Evolutionary conservation across 169 alveolate genomes (phyloP).

Genomic region (Cyclospora cayetanensis): DNA sequence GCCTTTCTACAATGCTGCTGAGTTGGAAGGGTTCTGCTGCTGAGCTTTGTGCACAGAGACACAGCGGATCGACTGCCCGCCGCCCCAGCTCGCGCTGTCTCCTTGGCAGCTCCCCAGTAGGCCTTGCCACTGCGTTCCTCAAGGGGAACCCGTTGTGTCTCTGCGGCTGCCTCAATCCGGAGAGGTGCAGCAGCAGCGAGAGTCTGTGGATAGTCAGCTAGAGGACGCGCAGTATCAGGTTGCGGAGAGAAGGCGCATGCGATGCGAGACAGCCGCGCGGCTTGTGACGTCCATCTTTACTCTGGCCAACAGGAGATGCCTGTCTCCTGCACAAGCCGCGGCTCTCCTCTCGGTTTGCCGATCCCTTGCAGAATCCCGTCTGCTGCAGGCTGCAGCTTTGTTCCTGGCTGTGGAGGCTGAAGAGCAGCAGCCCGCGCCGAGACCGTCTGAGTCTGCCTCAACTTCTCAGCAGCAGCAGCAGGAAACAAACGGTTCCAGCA

Average conservation of each 20-base stretch:
- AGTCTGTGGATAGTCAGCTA: not conserved
- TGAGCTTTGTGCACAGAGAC: not conserved
- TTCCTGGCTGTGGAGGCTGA: not conserved
- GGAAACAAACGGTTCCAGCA: not conserved
- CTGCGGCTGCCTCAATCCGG: not conserved
- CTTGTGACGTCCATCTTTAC: not conserved
- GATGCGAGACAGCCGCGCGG: conserved; percentile 21
- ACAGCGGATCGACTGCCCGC: conserved; percentile 7
- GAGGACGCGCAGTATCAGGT: not conserved
- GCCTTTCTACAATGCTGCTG: no score
- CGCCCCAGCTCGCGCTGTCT: not conserved
- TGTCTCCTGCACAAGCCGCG: conserved; percentile 32
- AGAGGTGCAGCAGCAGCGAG: not conserved
- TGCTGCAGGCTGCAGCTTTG: conserved; percentile 34
- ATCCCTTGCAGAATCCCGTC: conserved; percentile 13
- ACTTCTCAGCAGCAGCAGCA: conserved; percentile 27
- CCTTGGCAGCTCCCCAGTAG: conserved; percentile 47
- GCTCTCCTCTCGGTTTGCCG: not conserved
- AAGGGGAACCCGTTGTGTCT: not conserved
- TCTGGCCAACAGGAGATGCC: not conserved
- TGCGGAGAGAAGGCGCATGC: not conserved
- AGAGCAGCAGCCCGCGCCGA: conserved; percentile 1
- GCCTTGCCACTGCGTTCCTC: not conserved
- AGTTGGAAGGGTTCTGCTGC: conserved; percentile 46
- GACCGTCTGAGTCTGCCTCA: not conserved